These are phyloP conservation scores for Penicillium steckii DNA, from an alignment of 495 filamentous ascomycete genomes.

Conservation along the genomic window DNA sequence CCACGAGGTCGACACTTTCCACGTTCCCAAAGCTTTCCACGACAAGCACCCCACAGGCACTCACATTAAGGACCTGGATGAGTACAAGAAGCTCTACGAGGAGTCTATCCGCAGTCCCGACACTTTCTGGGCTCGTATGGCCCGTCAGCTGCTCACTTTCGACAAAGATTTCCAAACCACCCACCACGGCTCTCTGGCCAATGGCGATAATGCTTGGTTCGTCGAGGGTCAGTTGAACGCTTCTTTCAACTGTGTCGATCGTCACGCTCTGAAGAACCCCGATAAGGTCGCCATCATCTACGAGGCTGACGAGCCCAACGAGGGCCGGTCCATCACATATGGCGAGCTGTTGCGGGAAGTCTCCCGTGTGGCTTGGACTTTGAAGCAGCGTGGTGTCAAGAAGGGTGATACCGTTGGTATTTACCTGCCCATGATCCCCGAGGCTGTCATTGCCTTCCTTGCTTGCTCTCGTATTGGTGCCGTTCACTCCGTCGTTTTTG, in stretches of 20 bases:
- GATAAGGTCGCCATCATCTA: constrained; percentile 95
- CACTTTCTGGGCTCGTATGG: constrained; percentile 85
- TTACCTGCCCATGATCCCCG: constrained; percentile 98
- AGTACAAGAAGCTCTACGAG: constrained; percentile 92
- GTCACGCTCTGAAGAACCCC: constrained; percentile 90
- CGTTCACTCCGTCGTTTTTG: constrained; percentile 97
- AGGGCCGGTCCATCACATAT: constrained; percentile 90
- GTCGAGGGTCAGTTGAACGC: constrained; percentile 90
- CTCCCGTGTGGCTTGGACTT: constrained; percentile 76
- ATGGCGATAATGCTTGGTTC: constrained; percentile 94
- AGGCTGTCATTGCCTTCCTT: constrained; percentile 87
- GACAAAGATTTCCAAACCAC: constrained; percentile 91
- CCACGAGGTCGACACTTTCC: constrained; percentile 81
- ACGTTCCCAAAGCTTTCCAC: constrained; percentile 60
- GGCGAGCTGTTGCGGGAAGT: constrained; percentile 93
- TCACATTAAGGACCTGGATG: constrained; percentile 68
- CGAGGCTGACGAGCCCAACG: constrained; percentile 87
- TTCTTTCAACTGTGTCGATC: constrained; percentile 95
- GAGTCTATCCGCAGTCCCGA: constrained; percentile 91
- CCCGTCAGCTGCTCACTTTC: constrained; percentile 89
- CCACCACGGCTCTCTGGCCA: constrained; percentile 67
- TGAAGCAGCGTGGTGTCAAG: constrained; percentile 92
- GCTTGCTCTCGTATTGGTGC: constrained; percentile 92
- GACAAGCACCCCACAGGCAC: constrained; percentile 71
- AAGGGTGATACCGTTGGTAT: constrained; percentile 98